A percentile compares a stretch with the other conserved stretches of the same genome.
Conservation (phyloP, 2,329 filamentous ascomycete species). For the Pestalotiopsis fici region DNA sequence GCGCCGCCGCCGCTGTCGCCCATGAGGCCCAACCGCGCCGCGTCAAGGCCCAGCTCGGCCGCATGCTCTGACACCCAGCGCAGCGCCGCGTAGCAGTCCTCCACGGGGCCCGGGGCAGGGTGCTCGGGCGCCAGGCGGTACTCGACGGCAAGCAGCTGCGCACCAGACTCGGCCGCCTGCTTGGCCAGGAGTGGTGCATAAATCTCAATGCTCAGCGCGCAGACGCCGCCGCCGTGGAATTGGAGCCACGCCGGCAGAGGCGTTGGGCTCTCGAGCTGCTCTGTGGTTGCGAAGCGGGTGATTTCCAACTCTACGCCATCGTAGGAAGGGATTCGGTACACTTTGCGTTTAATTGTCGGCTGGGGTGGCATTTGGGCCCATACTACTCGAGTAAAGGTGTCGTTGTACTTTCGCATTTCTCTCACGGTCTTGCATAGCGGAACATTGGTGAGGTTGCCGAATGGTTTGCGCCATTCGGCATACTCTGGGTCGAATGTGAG, state of each 20-base stretch:
- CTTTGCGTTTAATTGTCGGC: constrained; percentile 14
- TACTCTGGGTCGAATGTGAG: constrained; percentile 19
- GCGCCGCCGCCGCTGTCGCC: constrained; percentile 57
- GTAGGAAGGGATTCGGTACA: constrained; percentile 14
- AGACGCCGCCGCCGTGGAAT: constrained; percentile 42
- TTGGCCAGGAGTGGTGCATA: constrained; percentile 22
- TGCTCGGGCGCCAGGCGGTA: constrained; percentile 44
- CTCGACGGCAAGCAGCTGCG: constrained; percentile 38
- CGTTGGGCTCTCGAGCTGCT: constrained; percentile 11
- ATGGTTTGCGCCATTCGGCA: constrained; percentile 14
- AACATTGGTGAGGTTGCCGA: constrained; percentile 13
- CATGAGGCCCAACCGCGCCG: constrained; percentile 48
- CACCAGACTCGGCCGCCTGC: constrained; percentile 27
- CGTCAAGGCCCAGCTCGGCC: constrained; percentile 33
- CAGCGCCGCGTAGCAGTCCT: constrained; percentile 36
- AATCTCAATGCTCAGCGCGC: constrained; percentile 29
- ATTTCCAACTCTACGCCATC: constrained; percentile 18
- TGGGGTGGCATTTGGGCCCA: constrained; percentile 13
- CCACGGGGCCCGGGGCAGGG: constrained; percentile 32
- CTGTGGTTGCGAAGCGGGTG: constrained; percentile 16
- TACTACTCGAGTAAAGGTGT: constrained; percentile 13
- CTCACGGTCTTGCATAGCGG: constrained; percentile 14
- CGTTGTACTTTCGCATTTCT: constrained; percentile 16
- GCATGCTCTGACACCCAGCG: constrained; percentile 25
- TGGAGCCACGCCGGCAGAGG: constrained; percentile 31